Conservation (phyloP, 495 filamentous ascomycete genomes). For the Neurospora terricola region DNA sequence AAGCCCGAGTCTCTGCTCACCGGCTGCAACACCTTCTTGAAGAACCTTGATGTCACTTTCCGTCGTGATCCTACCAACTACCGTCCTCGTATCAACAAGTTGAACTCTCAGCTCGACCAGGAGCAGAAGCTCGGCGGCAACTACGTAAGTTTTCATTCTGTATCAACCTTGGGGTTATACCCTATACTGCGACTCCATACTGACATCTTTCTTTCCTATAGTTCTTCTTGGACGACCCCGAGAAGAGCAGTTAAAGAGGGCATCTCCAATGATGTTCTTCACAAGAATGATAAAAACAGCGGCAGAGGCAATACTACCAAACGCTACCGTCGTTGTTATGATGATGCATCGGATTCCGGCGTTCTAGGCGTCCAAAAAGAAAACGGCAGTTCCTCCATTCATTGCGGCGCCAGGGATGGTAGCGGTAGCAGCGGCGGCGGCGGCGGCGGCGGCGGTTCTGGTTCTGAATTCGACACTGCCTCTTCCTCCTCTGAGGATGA, state of each 20-base stretch:
- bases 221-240: conserved; percentile 85
- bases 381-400: background rate
- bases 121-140: conserved; percentile 93
- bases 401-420: background rate
- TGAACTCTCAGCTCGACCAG: conserved; percentile 87
- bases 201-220: conserved; percentile 16
- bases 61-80: conserved; percentile 93
- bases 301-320: background rate
- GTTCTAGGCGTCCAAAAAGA: conserved; percentile 35
- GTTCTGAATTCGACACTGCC: conserved; percentile 13
- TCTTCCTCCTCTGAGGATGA: conserved; percentile 26
- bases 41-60: conserved; percentile 95
- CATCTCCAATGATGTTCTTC: conserved; percentile 29
- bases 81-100: conserved; percentile 96
- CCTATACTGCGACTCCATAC: background rate
- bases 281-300: conserved; percentile 10
- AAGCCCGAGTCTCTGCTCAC: conserved; percentile 83
- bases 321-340: conserved; percentile 10
- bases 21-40: conserved; percentile 92
- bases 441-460: conserved; percentile 22
- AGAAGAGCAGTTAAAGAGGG: conserved; percentile 56
- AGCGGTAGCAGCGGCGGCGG: conserved; percentile 16
- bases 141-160: conserved; percentile 51
- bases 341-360: conserved; percentile 32
- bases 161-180: background rate